Base-by-base conservation (phyloP, 495 filamentous ascomycete species). In the Podospora sp. region DNA sequence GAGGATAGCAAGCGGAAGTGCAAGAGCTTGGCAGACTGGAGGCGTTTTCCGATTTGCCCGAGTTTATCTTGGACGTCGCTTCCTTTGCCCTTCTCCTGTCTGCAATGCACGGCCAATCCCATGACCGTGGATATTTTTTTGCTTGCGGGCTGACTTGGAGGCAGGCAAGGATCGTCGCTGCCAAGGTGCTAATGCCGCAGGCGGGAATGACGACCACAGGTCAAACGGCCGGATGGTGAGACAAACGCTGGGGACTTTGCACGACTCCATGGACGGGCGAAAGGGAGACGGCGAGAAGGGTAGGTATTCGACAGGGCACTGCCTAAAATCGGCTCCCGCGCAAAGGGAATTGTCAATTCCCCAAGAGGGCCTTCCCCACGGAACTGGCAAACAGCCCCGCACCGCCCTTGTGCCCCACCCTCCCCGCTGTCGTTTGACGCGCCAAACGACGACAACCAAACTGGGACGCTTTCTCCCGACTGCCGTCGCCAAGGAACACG, bases 401-500 rank as follows among this genome's bases (percentile, higher is more conserved):
- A 6, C 26, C 26, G 24, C n/a, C 2, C 14, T 21, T 51, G 27
- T 16, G 40, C 60, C 24, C n/a, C 24, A 21, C 8, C 1, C 29
- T 36, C 57, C 27, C 11, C n/a, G 25, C n/a, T 18, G 22, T 46
- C 63, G 53, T 27, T 33, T 40, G 40, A 14, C 29, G 51, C 36
- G 53, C 24, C 63, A 40, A 33, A 35, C 51, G 35, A 27, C 57
- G 11, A 21, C 60, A 21, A 29, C 36, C 60, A 27, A 9, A 36
- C 14, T 46, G 60, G 33, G 22, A 27, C 27, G 59, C 22, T 62
- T 52, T 52, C 40, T 56, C 55, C 63, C 64, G 66, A 68, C 65
- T 71, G 72, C 72, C 69, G 67, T 68, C 63, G 69, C 69, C 69
- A 74, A 68, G 72, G 46, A 27, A 8, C 46, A 57, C 65, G 62